phyloP scores from a whole-genome alignment of 331 rosid genomes.

The Erythrophleum ivorense region DNA sequence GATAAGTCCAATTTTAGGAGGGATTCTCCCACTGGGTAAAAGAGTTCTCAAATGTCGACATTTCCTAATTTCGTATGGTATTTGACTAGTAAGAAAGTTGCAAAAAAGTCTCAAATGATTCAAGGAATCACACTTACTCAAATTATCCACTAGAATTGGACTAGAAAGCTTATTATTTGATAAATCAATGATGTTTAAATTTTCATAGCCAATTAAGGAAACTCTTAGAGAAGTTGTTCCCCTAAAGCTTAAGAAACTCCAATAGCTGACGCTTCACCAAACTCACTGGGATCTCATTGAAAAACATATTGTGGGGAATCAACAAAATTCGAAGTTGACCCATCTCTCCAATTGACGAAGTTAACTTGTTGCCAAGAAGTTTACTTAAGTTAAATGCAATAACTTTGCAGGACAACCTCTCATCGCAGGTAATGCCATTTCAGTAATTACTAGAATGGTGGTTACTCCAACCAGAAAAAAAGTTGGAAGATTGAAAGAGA shows the following conservation, averaged over 20 bases:
- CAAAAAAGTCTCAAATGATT: constrained; percentile 45
- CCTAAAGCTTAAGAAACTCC: constrained; percentile 45
- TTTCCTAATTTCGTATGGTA: constrained; percentile 40
- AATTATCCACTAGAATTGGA: constrained; percentile 25
- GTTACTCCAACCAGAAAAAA: constrained; percentile 33
- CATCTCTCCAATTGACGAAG: constrained; percentile 26
- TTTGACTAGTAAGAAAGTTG: constrained; percentile 42
- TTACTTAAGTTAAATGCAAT: constrained; percentile 9
- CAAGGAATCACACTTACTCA: constrained; percentile 24
- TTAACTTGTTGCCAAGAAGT: constrained; percentile 3
- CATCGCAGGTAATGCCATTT: constrained; percentile 31
- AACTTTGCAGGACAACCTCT: constrained; percentile 9
- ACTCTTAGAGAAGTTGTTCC: constrained; percentile 46
- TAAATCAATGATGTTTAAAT: constrained; percentile 39
- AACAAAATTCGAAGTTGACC: constrained; percentile 25
- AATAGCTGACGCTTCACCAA: constrained; percentile 23
- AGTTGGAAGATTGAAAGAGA: constrained; percentile 26
- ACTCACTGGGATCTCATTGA: constrained; percentile 27
- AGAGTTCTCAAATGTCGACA: constrained; percentile 44
- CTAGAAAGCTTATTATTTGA: constrained; percentile 44
- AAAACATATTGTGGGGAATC: constrained; percentile 28
- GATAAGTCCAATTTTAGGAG: constrained; percentile 17
- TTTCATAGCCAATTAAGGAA: constrained; percentile 41
- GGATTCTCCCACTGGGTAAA: constrained; percentile 43
- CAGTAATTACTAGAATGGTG: constrained; percentile 11